Evolutionary conservation across 495 filamentous ascomycete genomes (phyloP).

Genomic region (Pyrenopolyporus hunteri): DNA sequence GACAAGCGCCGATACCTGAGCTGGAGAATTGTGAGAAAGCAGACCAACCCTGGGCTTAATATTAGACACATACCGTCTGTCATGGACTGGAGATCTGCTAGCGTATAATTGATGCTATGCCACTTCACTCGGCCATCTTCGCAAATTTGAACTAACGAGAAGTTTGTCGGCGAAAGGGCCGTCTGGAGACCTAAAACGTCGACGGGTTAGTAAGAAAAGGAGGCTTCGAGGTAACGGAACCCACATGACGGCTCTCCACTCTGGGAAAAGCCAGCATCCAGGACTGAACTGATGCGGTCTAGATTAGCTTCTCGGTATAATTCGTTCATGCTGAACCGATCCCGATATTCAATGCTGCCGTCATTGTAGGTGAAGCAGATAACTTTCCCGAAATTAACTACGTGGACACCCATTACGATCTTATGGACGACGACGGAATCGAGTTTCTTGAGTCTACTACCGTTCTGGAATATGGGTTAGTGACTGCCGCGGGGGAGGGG

Average conservation of each 20-base stretch:
- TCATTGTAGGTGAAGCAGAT: conserved; percentile 75
- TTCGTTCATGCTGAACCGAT: conserved; percentile 70
- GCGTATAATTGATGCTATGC: conserved; percentile 63
- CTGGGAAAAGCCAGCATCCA: conserved; percentile 36
- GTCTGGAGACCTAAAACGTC: conserved; percentile 62
- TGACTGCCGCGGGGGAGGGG: too few species aligned
- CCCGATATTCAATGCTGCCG: conserved; percentile 77
- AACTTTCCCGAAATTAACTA: conserved; percentile 68
- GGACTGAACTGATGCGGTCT: conserved; percentile 56
- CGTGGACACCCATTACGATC: conserved; percentile 68
- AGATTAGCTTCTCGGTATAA: conserved; percentile 66
- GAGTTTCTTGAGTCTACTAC: conserved; percentile 66
- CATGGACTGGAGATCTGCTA: conserved; percentile 47
- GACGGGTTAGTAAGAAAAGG: conserved; percentile 26
- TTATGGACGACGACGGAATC: conserved; percentile 69
- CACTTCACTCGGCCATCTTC: conserved; percentile 70
- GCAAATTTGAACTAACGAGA: conserved; percentile 67
- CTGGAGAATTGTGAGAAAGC: conserved; percentile 39
- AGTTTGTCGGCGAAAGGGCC: conserved; percentile 76
- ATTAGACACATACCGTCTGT: conserved; percentile 52
- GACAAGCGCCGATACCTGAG: conserved; percentile 59
- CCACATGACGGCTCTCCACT: conserved; percentile 35
- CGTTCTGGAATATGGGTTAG: conserved; percentile 52
- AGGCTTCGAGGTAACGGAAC: conserved; percentile 1
- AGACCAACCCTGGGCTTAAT: background rate